Evolutionary conservation across 1,139 yeast species (phyloP), one percentile per base, ranked within the genome.

Genomic region (Candida albicans): DNA sequence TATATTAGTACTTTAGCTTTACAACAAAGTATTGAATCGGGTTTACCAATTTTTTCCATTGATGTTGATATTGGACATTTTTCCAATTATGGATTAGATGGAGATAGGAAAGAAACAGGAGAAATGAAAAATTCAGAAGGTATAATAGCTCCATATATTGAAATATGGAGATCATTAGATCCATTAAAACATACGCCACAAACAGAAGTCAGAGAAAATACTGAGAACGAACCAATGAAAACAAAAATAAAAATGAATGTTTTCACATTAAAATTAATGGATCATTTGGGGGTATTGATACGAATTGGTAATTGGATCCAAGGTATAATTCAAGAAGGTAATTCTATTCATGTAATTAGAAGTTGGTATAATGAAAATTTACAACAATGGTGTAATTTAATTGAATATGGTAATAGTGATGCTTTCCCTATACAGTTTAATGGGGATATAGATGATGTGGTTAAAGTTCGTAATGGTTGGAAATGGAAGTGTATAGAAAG

Each of bases 131-230:
- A 80, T 52, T 70, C 77, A 1, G 68, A 81, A 0, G 77, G 77
- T 0, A 52, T 56, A n/a, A 53, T 59, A 5, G 75, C 73, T 45
- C 65, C 65, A 6, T 82, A 80, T 52, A 64, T 73, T 29, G 87
- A 82, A 58, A 65, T 78, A 18, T 82, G 87, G 87, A 59, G 82
- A 52, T 69, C 77, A 8, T 55, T 81, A 29, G 76, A 78, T 53
- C 73, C 81, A 1, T 40, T 51, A 2, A 49, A 52, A 8, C 59
- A 67, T 13, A 56, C 68, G 2, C 74, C 75, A 0, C 42, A 40
- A 0, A 47, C 42, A 0, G 65, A 68, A 35, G 70, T 63, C 5
- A 53, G 67, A 41, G 71, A 68, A 48, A 34, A 34, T 15, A 28
- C 47, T 39, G 41, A 35, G 1, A 11, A 28, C 8, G 35, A 30